Evolutionary conservation across 257 asterid genomes (phyloP).

Genomic region (Nicotiana undulata): DNA sequence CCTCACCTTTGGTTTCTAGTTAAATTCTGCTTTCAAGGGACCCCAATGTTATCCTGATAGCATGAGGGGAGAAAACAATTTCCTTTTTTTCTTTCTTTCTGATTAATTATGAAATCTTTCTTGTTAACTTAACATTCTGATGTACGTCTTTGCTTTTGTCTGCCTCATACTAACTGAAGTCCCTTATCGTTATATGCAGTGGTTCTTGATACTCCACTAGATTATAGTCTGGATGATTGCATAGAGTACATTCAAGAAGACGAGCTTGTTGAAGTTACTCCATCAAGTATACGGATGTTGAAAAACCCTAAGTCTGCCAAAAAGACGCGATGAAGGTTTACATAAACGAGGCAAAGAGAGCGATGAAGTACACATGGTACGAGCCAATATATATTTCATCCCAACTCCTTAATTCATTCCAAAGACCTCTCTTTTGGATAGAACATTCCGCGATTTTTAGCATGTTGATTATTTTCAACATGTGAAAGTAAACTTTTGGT

Average conservation of each 20-base stretch:
- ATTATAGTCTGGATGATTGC: slow-evolving; percentile 95
- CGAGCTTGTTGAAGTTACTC: slow-evolving; percentile 95
- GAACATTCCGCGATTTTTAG: not conserved
- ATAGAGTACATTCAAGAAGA: slow-evolving; percentile 99
- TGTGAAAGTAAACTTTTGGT: not conserved
- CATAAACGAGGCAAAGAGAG: not conserved
- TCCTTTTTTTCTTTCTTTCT: not conserved
- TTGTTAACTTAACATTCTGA: not conserved
- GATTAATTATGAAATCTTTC: not conserved
- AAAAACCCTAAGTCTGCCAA: slow-evolving; percentile 63
- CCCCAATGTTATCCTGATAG: not conserved
- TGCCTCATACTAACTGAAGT: not conserved
- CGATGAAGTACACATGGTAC: not conserved
- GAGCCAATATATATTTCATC: not conserved
- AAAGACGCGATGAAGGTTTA: slow-evolving; percentile 34
- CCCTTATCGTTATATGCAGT: slow-evolving; percentile 34
- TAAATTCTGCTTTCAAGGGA: not conserved
- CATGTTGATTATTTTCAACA: not conserved
- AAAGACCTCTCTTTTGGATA: not conserved
- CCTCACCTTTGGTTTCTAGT: not conserved
- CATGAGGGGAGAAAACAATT: not conserved
- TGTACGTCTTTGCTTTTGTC: not conserved
- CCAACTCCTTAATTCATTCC: not conserved
- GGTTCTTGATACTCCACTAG: slow-evolving; percentile 78
- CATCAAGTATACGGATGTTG: slow-evolving; percentile 83